Conservation (phyloP, 352 stramenopile species). For the Phytopythium helicoides region DNA sequence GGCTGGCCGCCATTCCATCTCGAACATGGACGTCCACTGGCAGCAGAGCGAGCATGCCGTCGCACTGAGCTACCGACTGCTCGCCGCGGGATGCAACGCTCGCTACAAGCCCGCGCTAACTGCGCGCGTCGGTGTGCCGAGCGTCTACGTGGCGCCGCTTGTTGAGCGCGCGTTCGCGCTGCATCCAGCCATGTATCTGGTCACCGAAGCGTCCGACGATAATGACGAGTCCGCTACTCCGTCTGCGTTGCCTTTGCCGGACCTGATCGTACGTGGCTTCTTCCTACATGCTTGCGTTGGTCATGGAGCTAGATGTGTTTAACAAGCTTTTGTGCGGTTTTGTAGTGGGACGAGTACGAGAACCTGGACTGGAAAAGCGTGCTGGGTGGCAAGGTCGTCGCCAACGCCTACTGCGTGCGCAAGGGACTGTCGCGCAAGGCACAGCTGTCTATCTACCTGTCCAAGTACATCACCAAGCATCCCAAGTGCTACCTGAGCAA, state of each 20-base stretch:
- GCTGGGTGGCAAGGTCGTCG: slow-evolving; percentile 44
- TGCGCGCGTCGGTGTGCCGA: slow-evolving; percentile 33
- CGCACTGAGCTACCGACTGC: slow-evolving; percentile 31
- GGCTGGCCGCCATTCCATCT: not conserved
- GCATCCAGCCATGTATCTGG: slow-evolving; percentile 42
- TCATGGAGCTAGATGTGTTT: not conserved
- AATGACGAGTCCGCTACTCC: slow-evolving; percentile 1
- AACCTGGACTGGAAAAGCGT: slow-evolving; percentile 64
- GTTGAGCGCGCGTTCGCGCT: slow-evolving; percentile 42
- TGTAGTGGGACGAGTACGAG: slow-evolving; percentile 65
- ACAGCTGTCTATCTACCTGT: slow-evolving; percentile 65
- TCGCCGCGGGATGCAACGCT: slow-evolving; percentile 19
- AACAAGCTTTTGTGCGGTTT: slow-evolving; percentile 2
- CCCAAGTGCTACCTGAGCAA: slow-evolving; percentile 44
- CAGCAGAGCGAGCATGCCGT: slow-evolving; percentile 35
- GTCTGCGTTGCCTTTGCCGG: slow-evolving; percentile 13
- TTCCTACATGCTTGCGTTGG: not conserved
- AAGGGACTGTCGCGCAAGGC: slow-evolving; percentile 72
- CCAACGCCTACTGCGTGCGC: slow-evolving; percentile 68
- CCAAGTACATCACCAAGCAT: slow-evolving; percentile 68
- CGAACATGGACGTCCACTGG: slow-evolving; percentile 25
- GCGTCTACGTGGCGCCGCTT: slow-evolving; percentile 39
- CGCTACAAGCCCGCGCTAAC: slow-evolving; percentile 30
- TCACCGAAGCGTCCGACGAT: slow-evolving; percentile 16
- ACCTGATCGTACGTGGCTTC: slow-evolving; percentile 32